phyloP scores from a whole-genome alignment of 2,329 filamentous ascomycete species.

The Nigrospora sphaerica region DNA sequence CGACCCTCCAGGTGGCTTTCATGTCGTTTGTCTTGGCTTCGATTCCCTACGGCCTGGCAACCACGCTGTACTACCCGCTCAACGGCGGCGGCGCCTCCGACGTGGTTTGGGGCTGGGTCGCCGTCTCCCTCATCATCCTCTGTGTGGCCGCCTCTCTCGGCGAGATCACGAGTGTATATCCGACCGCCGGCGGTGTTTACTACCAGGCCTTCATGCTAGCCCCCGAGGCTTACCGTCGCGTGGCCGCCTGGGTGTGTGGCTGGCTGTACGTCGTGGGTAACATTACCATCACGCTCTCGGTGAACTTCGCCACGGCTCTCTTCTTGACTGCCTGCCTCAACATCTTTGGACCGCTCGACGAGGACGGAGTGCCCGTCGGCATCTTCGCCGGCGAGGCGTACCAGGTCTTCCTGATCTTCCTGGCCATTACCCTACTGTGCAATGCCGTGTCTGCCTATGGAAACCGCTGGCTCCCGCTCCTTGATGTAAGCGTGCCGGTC shows the following conservation, averaged over 20 bases:
- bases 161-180: slow-evolving; percentile 70
- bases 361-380: slow-evolving; percentile 24
- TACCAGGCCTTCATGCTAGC: slow-evolving; percentile 74
- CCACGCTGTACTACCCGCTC: slow-evolving; percentile 61
- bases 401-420: slow-evolving; percentile 66
- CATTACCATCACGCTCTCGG: slow-evolving; percentile 75
- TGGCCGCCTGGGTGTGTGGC: slow-evolving; percentile 65
- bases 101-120: slow-evolving; percentile 68
- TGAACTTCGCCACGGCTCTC: slow-evolving; percentile 72
- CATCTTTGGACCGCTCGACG: slow-evolving; percentile 41
- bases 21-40: slow-evolving; percentile 72
- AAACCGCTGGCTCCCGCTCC: slow-evolving; percentile 58
- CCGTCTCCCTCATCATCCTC: slow-evolving; percentile 61
- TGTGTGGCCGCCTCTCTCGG: slow-evolving; percentile 65
- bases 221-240: slow-evolving; percentile 49
- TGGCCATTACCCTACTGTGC: slow-evolving; percentile 57
- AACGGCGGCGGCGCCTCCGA: slow-evolving; percentile 59
- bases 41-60: slow-evolving; percentile 67
- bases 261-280: slow-evolving; percentile 76
- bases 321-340: slow-evolving; percentile 50
- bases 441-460: slow-evolving; percentile 60
- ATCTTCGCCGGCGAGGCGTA: slow-evolving; percentile 42
- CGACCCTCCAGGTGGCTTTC: slow-evolving; percentile 63
- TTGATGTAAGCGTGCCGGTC: slow-evolving; percentile 50
- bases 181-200: slow-evolving; percentile 72